phyloP scores from a whole-genome alignment of 257 asterid genomes.

The Nicotiana otophora region DNA sequence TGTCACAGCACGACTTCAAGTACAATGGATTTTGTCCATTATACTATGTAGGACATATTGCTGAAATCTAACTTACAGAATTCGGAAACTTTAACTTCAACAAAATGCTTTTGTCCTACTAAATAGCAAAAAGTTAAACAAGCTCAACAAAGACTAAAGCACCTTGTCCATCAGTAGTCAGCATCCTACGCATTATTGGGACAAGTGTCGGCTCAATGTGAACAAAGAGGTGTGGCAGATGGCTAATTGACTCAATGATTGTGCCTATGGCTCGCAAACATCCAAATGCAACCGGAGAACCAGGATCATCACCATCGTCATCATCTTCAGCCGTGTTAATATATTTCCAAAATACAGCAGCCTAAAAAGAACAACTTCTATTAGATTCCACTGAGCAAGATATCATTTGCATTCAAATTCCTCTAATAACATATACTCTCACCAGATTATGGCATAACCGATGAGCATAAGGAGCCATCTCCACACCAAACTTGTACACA shows the following conservation, averaged over 20 bases:
- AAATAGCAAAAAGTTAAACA: background rate
- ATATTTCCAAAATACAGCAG: conserved; percentile 98
- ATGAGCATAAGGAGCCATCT: conserved; percentile 97
- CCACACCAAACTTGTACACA: conserved; percentile 99
- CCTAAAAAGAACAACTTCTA: conserved; percentile 38
- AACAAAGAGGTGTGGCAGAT: conserved; percentile 80
- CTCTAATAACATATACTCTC: conserved; percentile 15
- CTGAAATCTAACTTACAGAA: background rate
- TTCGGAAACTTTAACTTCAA: background rate
- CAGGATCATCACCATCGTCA: conserved; percentile 96
- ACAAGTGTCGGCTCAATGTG: conserved; percentile 84
- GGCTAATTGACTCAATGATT: conserved; percentile 88
- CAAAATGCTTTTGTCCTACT: background rate
- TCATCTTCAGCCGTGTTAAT: conserved; percentile 84
- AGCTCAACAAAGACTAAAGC: conserved; percentile 5
- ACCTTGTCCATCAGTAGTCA: conserved; percentile 98
- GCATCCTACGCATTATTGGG: conserved; percentile 96
- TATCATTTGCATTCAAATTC: background rate
- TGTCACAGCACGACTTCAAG: no score
- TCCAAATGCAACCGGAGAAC: conserved; percentile 98
- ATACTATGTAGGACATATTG: background rate
- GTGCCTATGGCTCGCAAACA: conserved; percentile 99
- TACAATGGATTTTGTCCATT: background rate
- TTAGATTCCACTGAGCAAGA: background rate
- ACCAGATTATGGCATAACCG: conserved; percentile 99